Percentiles rank a stretch among this genome's conserved stretches.
Conservation (phyloP, 2,329 filamentous ascomycete species). For the Fusarium haematococcum region DNA sequence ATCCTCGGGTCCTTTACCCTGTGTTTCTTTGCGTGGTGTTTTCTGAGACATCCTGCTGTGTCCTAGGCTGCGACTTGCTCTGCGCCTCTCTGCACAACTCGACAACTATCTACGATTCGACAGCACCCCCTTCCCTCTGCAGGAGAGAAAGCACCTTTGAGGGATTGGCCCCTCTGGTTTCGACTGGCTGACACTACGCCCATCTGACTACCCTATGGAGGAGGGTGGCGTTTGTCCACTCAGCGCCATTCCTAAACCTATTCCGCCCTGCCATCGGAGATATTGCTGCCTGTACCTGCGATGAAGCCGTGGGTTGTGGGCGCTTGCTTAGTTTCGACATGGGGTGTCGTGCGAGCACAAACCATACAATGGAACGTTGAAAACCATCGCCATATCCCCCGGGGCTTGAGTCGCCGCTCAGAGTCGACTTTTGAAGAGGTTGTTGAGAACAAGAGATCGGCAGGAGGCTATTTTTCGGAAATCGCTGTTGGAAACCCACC, state of each 20-base stretch:
- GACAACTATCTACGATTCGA: conserved; percentile 3
- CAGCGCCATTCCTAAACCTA: conserved; percentile 35
- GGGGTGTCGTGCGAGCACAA: conserved; percentile 42
- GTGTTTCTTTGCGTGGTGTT: conserved; percentile 31
- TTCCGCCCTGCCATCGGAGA: conserved; percentile 2
- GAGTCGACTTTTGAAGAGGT: conserved; percentile 54
- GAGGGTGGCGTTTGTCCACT: conserved; percentile 37
- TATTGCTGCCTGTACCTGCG: conserved; percentile 21
- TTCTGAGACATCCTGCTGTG: conserved; percentile 36
- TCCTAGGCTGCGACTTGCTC: conserved; percentile 22
- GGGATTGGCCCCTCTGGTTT: conserved; percentile 6
- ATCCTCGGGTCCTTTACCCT: conserved; percentile 34
- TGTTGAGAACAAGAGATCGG: conserved; percentile 57
- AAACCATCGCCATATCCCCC: conserved; percentile 49
- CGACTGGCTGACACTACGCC: conserved; percentile 24
- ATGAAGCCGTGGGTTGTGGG: conserved; percentile 41
- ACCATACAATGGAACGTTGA: conserved; percentile 63
- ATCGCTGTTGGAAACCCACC: conserved; percentile 68
- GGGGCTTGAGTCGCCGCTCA: conserved; percentile 52
- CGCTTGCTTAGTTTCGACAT: conserved; percentile 39
- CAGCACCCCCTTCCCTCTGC: background rate
- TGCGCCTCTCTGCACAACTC: conserved; percentile 18
- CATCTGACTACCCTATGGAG: conserved; percentile 37
- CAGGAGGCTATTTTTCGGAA: conserved; percentile 67
- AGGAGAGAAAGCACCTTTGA: background rate